These are phyloP conservation scores for Adansonia grandidieri DNA, from an alignment of 441 rosid genomes.

Conservation along the genomic window DNA sequence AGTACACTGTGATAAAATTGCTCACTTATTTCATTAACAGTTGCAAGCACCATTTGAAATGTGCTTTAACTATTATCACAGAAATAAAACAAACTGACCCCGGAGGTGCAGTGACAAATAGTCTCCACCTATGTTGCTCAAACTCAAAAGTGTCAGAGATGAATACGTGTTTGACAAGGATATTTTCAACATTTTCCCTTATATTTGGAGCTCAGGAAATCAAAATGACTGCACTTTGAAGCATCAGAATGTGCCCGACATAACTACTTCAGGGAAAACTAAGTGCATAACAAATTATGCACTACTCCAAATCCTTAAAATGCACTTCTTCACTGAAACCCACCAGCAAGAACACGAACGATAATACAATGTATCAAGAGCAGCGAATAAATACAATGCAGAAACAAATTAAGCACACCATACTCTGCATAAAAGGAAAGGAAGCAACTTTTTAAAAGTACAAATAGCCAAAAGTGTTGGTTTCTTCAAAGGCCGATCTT, in stretches of 20 bases:
- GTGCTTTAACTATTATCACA: neutral
- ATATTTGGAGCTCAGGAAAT: neutral
- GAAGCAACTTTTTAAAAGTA: slow-evolving; percentile 30
- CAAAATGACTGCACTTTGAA: neutral
- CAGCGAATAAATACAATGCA: neutral
- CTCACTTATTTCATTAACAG: neutral
- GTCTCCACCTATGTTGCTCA: neutral
- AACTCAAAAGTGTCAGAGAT: neutral
- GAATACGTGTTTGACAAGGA: neutral
- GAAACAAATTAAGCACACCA: neutral
- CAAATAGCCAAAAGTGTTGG: slow-evolving; percentile 92
- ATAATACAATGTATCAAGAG: neutral
- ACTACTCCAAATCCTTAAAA: neutral
- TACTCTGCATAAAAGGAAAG: neutral
- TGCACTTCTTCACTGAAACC: neutral
- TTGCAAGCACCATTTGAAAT: neutral
- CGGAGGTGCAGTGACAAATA: neutral
- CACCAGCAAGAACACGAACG: neutral
- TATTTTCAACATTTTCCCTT: neutral
- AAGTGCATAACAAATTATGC: neutral
- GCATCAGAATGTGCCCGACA: neutral
- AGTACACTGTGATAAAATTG: neutral
- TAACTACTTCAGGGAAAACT: neutral
- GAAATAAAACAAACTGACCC: neutral
- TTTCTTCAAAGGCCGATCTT: slow-evolving; percentile 88